Base-by-base conservation (phyloP, 306 rosid species). In the Phaseolus lunatus region DNA sequence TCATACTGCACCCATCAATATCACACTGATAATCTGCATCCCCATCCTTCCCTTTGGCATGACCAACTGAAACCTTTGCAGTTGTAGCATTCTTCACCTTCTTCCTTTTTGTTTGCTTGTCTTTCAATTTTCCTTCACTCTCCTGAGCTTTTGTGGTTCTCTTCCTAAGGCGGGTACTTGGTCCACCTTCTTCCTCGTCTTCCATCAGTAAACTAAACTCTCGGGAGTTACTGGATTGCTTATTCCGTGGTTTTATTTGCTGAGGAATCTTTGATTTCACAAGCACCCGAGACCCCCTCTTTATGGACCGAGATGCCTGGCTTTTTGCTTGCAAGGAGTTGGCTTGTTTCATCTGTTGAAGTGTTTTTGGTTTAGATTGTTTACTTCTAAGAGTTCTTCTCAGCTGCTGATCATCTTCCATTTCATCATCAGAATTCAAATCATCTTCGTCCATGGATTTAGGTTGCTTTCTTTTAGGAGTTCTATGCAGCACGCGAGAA, bases 1-100 rank as follows among this genome's bases (percentile, higher is more conserved):
- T 87, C 99, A 96, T 96, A 61, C 86, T 86, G 86, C 98, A 96
- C 3, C 99, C 99, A 56, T 96, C 99, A 64, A 96, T 77, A 66
- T 96, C 98, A 72, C 99, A 96, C 68, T 81, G 76, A 72, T 76
- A 88, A 44, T 92, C 97, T 62, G 76, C 82, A 67, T 84, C 98
- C 50, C 84, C 90, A 22, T 88, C 90, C 84, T 83, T 77, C 22
- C 23, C 24, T 82, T 80, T 90, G 67, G 89, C 26, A 53, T 69
- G 82, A 53, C 91, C 72, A 23, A 81, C 82, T 35, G 83, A 84
- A 82, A 85, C 83, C 85, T 88, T 86, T 45, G 77, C 78, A 61
- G 87, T 74, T 69, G 89, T 22, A 73, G 83, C 84, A 70, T 70
- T 88, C 87, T 92, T 94, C 68, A 8, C 87, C 76, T 87, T 92